These are phyloP conservation scores for Cajanus cajan DNA, from an alignment of 306 rosid species.

Conservation along the genomic window DNA sequence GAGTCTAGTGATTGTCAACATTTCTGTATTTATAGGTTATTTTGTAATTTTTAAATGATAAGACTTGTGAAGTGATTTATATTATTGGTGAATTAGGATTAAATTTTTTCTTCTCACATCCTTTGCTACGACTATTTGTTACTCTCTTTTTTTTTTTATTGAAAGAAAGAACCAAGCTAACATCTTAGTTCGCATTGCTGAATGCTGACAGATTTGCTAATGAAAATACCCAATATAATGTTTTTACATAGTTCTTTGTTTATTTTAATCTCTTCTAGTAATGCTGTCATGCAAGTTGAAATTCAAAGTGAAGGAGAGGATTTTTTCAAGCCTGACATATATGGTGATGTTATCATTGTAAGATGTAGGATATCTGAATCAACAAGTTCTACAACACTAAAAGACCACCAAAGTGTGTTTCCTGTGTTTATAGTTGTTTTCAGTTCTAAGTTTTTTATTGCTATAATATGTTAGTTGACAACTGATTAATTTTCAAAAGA, in stretches of 20 bases:
- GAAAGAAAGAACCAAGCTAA: background rate
- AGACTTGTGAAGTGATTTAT: no score
- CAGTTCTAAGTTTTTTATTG: background rate
- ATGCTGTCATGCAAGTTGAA: conserved; percentile 72
- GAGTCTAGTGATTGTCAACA: no score
- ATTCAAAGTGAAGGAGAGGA: conserved; percentile 82
- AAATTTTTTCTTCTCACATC: no score
- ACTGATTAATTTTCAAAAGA: background rate
- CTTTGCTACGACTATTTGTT: no score
- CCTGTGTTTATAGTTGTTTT: background rate
- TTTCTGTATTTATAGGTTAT: no score
- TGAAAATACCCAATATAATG: background rate
- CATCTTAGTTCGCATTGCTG: background rate
- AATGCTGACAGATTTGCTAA: background rate
- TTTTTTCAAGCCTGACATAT: conserved; percentile 78
- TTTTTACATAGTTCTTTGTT: conserved; percentile 10
- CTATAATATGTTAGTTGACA: background rate
- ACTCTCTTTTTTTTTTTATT: no score
- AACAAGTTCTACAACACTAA: conserved; percentile 52
- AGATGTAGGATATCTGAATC: conserved; percentile 77
- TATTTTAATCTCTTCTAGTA: conserved; percentile 45
- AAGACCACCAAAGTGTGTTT: conserved; percentile 67
- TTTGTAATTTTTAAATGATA: no score
- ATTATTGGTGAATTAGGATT: no score
- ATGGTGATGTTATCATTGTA: conserved; percentile 62